Base-by-base conservation (phyloP, 352 stramenopile species). In the Plasmopara halstedii region DNA sequence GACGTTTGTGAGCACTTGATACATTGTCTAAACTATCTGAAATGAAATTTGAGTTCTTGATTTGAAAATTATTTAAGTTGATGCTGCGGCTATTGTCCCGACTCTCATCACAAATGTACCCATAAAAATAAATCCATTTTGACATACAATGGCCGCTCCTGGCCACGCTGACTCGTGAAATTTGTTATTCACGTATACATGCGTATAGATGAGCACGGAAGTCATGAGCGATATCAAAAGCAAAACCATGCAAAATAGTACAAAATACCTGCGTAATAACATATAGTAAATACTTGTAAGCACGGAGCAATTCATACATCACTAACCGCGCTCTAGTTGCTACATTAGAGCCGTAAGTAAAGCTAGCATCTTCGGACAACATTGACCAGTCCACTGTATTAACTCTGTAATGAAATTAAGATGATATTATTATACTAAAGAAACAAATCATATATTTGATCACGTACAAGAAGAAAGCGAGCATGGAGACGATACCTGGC, bases 321-420 rank as follows among this genome's bases (percentile, higher is more conserved):
- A 13, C 40, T n/a, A 20, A 81, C 69, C 72, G 52, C 19, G 73
- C 73, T 47, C 62, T 53, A 7, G 44, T 64, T 7, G 70, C 73
- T 35, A 72, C 66, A 26, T 77, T 66, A 0, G 59, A 57, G 7
- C 70, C 67, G 38, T 85, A 83, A 15, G 49, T 38, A 44, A 63
- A 67, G 18, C 53, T 29, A 7, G 62, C 57, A 31, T 75, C 75
- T 33, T 80, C 63, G 20, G 53, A 67, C 2, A 85, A 41, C 70
- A 85, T 83, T 8, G 71, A 67, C 70, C 73, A 85, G 53, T 85
- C 67, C 11, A 85, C 56, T 22, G 70, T 79, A 23, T 85, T 85
- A 6, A 83, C 38, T 9, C 70, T 83, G 40, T 1, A 53, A 11
- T 29, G 37, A 32, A 27, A 33, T 23, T 31, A 37, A 9, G 35